Conservation (phyloP, 2,329 filamentous ascomycete species). For the Trichophaea hybrida region DNA sequence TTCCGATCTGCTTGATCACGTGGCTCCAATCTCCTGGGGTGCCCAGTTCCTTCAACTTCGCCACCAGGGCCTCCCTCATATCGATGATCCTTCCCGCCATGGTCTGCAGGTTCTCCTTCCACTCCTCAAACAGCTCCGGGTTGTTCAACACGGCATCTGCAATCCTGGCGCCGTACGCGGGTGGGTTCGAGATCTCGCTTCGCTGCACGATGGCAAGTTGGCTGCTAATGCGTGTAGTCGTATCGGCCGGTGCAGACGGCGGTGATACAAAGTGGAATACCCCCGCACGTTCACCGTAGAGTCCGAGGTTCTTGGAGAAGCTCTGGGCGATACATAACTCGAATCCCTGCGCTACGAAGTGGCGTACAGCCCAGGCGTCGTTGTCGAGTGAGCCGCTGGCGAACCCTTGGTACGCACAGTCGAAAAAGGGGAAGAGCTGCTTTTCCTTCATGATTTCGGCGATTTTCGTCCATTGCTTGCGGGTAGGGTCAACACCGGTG, state of each 20-base stretch:
- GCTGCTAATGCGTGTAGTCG: conserved; percentile 54
- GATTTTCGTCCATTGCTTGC: conserved; percentile 87
- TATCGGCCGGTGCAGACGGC: conserved; percentile 50
- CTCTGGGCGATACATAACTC: conserved; percentile 46
- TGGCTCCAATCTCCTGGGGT: conserved; percentile 92
- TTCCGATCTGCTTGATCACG: conserved; percentile 97
- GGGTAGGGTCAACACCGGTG: conserved; percentile 86
- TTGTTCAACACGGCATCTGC: conserved; percentile 77
- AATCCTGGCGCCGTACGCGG: conserved; percentile 83
- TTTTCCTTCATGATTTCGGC: conserved; percentile 60
- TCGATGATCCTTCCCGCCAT: conserved; percentile 92
- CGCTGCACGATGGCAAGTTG: conserved; percentile 91
- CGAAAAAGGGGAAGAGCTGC: conserved; percentile 94
- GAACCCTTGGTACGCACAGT: conserved; percentile 95
- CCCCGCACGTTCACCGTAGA: conserved; percentile 91
- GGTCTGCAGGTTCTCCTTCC: conserved; percentile 78
- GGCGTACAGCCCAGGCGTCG: conserved; percentile 82
- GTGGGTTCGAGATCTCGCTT: conserved; percentile 94
- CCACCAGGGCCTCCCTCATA: conserved; percentile 68
- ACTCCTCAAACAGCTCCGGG: conserved; percentile 64
- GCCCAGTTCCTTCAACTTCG: conserved; percentile 66
- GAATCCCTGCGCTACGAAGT: conserved; percentile 59
- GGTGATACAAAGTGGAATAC: conserved; percentile 87
- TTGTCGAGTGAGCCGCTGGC: conserved; percentile 74
- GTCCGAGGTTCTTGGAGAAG: conserved; percentile 79